Base-by-base conservation (phyloP, 2,329 filamentous ascomycete genomes). In the Cordyceps fumosorosea region DNA sequence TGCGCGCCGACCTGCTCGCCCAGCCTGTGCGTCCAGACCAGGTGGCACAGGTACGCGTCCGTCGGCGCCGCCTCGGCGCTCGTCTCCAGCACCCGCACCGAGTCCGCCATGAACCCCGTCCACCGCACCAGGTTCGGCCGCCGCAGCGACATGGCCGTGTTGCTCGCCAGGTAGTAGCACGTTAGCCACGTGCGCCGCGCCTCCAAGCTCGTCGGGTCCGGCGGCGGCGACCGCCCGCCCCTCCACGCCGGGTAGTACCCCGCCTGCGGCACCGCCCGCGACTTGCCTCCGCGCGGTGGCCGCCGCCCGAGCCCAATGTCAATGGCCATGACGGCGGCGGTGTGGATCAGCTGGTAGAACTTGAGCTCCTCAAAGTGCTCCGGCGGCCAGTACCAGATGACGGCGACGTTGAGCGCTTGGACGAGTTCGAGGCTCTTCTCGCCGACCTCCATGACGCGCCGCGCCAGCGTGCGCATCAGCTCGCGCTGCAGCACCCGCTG, bases 301-400 rank as follows among this genome's bases (percentile, higher is more conserved):
- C 68, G 71, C 60, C 69, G 83, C 18, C 88, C 89, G 7, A 96
- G 82, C 0, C 91, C 91, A 40, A 96, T 82, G 67, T 96, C 91
- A 60, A 96, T 86, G 29, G 88, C 89, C 87, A 96, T 90, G 67
- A 91, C 83, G 54, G 88, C 88, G 2, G 89, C 89, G 70, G 91
- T 85, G 72, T 96, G 90, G 52, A 91, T 86, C 66, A 95, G 82
- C 76, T 93, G 90, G 75, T 95, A 96, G 72, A 95, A 96, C 71
- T 95, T 95, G 69, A 93, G 84, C 75, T 95, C 89, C 69, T 96
- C 90, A 63, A 90, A 90, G 68, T 89, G 84, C 66, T 93, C 87
- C 0, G 91, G 91, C 18, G 91, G 90, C 72, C 86, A 87, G 72
- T 96, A 96, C 90, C 91, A 96, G 22, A 92, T 83, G n/a, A 88